Base-by-base conservation (phyloP, 192 early-diverging fungal species). In the Podila minutissima region DNA sequence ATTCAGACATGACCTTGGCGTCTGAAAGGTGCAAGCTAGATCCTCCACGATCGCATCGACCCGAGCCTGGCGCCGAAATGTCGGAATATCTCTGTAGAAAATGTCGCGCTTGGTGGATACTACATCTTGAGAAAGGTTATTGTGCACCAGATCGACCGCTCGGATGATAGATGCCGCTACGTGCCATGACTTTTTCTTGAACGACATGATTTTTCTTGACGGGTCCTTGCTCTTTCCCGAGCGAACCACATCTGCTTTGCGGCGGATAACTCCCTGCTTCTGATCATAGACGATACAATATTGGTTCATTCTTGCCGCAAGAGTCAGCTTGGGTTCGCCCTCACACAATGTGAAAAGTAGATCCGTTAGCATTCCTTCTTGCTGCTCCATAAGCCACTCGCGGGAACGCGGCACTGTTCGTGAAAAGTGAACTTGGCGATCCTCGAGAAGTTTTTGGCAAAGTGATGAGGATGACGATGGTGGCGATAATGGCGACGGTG, bases 1-100 rank as follows among this genome's bases (percentile, higher is more conserved):
- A 55, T 81, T 81, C 46, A 81, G 32, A 65, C 57, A 55, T 24
- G 71, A 65, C 26, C 77, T 64, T 0, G 77, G 77, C 0, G 68
- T 55, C 48, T 69, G 35, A 0, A 81, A 26, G 0, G 77, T 73
- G 48, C 77, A 81, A 0, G 77, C 77, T 32, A 81, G 10, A 62
- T 81, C 71, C 28, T 81, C 77, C 13, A 73, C 71, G 29, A 81
- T 72, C 33, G 11, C 35, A 28, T 81, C 71, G 5, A 81, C 71
- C 2, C 46, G 26, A 22, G 5, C 24, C 17, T 81, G 77, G n/a
- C 64, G 59, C n/a, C 62, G 41, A 61, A 81, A 81, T 31, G 66
- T 26, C 28, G n/a, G 11, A 6, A 73, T 62, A n/a, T 81, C 77
- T 8, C 71, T 63, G 24, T 81, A 81, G 38, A 22, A 81, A 17